Base-by-base conservation (phyloP, 306 rosid species). In the Vigna hirtella region DNA sequence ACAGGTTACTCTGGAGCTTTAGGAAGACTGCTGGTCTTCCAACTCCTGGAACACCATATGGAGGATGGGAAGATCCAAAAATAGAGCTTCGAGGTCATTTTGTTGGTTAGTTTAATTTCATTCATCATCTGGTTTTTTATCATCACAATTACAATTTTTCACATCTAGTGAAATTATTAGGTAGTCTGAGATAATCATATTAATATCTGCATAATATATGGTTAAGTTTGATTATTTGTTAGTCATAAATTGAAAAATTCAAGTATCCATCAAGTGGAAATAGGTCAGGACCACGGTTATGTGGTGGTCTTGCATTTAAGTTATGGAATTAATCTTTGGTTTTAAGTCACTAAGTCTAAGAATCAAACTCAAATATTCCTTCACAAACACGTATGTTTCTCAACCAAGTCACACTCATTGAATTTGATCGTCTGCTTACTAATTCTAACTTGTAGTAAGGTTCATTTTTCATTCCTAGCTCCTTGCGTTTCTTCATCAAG, bases 51-150 rank as follows among this genome's bases (percentile, higher is more conserved):
- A 73, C 18, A 58, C 85, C 94, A 18, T 90, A 89, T 64, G 69
- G 59, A 10, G 96, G 90, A 2, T 93, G 96, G 97, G 97, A 93
- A 72, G 82, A 4, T n/a, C 72, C 91, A 4, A 1, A 4, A 34
- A 4, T 43, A 43, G 96, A 93, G 82, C 90, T 93, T 15, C 86
- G 97, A 13, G 97, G 97, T 52, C 97, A 93, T 83, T 93, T 90
- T 77, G 96, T 93, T 67, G 97, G 96, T 93, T 57, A 58, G 72
- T 74, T 61, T 22, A 12, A 7, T 12, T 12, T 67, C 73, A 34
- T 66, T 34, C 0, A 28, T 70, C 26, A 28, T 53, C 16, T 49
- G 7, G 13, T 15, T 62, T 32, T 32, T 6, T 5, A 50, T 50
- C 17, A 48, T 15, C 55, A 15, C 4, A 13, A 4, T 47, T 12